A percentile compares a stretch with the other conserved stretches of the same genome.
These are phyloP conservation scores for Prunus yedoensis DNA, from an alignment of 331 rosid genomes.

Conservation along the genomic window DNA sequence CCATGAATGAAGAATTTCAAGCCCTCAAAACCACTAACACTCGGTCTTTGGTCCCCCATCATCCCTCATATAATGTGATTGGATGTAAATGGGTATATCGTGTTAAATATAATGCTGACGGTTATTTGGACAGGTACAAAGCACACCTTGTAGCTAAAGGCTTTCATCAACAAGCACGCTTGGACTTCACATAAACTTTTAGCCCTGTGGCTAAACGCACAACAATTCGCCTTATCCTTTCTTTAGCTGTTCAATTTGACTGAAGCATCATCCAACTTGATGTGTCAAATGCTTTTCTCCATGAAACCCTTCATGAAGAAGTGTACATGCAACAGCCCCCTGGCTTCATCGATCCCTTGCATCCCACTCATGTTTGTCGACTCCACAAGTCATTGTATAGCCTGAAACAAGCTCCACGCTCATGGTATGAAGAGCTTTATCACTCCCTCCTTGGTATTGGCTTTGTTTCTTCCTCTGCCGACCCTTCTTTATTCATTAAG, in stretches of 20 bases:
- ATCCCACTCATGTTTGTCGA: neutral
- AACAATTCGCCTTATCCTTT: neutral
- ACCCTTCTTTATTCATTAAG: no score
- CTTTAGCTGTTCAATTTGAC: fast-evolving
- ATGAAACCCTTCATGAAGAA: neutral
- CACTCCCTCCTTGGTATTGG: no score
- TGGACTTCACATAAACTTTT: neutral
- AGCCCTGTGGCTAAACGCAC: neutral
- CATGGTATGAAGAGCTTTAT: neutral
- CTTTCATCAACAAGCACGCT: neutral
- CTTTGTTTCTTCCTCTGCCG: no score
- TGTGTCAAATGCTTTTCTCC: neutral
- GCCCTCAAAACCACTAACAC: neutral
- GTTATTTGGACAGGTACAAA: neutral
- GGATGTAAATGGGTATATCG: neutral
- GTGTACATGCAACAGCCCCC: neutral
- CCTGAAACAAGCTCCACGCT: neutral
- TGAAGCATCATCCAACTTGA: neutral
- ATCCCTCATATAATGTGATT: no score
- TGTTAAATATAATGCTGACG: neutral
- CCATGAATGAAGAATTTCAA: neutral
- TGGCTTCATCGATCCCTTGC: neutral
- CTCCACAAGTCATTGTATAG: neutral
- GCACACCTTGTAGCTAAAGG: neutral
- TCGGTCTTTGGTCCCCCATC: neutral